These are phyloP conservation scores for Trapa bicornis DNA, from an alignment of 345 rosid genomes.

Conservation along the genomic window DNA sequence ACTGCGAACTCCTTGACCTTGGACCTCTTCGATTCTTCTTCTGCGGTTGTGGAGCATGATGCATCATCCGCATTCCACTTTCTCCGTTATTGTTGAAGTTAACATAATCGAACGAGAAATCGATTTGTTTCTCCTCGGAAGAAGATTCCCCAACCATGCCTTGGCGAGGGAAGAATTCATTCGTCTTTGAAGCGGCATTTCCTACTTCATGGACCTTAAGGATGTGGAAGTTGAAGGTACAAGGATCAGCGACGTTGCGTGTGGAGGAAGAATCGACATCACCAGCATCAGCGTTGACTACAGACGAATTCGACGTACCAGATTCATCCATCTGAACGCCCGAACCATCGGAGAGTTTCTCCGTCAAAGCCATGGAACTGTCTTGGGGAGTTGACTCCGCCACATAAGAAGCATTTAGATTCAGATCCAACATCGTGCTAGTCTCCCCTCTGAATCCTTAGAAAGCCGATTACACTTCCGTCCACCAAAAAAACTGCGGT, in stretches of 20 bases:
- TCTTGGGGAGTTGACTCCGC: constrained; percentile 47
- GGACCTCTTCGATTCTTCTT: constrained; percentile 94
- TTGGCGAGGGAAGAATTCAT: constrained; percentile 49
- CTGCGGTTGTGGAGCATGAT: constrained; percentile 31
- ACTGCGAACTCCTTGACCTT: constrained; percentile 92
- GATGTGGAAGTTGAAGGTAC: constrained; percentile 55
- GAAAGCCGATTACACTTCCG: neutral
- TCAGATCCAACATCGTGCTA: constrained; percentile 75
- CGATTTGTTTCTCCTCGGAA: constrained; percentile 29
- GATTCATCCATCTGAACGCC: constrained; percentile 37
- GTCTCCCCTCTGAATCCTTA: neutral
- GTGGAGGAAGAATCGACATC: constrained; percentile 64
- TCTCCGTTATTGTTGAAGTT: constrained; percentile 13
- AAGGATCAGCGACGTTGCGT: constrained; percentile 24
- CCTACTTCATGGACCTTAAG: constrained; percentile 36
- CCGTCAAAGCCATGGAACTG: constrained; percentile 18
- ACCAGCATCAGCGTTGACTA: constrained; percentile 65
- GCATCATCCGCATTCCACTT: constrained; percentile 28
- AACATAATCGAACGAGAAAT: constrained; percentile 30
- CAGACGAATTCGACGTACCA: constrained; percentile 73
- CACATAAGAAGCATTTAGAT: constrained; percentile 40
- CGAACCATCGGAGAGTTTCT: constrained; percentile 31
- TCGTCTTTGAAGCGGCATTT: constrained; percentile 28
- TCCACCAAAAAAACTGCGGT: neutral
- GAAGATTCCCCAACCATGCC: constrained; percentile 30